Base-by-base conservation (phyloP, 805 yeast species). In the Kregervanrija delftensis region DNA sequence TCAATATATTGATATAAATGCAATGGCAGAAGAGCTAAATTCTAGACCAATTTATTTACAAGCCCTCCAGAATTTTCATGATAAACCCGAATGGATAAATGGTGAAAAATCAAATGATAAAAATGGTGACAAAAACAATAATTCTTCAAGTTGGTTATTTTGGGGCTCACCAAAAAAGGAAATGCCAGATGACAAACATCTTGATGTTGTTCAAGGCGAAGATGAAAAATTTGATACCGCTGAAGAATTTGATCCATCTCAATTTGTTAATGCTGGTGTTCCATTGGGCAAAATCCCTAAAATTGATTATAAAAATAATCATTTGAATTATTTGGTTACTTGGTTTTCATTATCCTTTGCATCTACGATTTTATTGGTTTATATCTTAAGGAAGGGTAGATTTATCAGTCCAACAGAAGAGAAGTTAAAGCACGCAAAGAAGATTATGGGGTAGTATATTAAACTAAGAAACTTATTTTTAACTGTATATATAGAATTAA, bases 321-420 rank as follows among this genome's bases (percentile, higher is more conserved):
- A 93, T 60, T 66, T 90, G 62, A 96, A 91, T 62, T 93, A 93
- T 61, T 67, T 93, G 57, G 79, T 88, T 15, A 93, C 99, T 0
- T 93, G 99, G 99, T 91, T 86, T 61, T 96, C 96, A 0, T 74
- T 91, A 37, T 79, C 89, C 2, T 55, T 85, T 35, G 76, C 86
- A 34, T 83, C 96, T 33, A 55, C 89, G 0, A 77, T 83, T 32
- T 75, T 88, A 64, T 71, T 93, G 32, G 52, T 72, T 28, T 58
- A 75, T 30, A 75, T 81, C 14, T 52, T 81, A 46, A 70, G 65
- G 49, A 77, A 76, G 57, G 59, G 65, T 31, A 59, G 47, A 47
- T 49, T 59, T 15, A 57, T 62, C 34, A 69, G 67, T 48, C 73
- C 76, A 30, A 50, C 64, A 39, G 59, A 63, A 14, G 79, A 74